Base-by-base conservation (phyloP, 805 yeast genomes). In the Myxozyma kluyveri region DNA sequence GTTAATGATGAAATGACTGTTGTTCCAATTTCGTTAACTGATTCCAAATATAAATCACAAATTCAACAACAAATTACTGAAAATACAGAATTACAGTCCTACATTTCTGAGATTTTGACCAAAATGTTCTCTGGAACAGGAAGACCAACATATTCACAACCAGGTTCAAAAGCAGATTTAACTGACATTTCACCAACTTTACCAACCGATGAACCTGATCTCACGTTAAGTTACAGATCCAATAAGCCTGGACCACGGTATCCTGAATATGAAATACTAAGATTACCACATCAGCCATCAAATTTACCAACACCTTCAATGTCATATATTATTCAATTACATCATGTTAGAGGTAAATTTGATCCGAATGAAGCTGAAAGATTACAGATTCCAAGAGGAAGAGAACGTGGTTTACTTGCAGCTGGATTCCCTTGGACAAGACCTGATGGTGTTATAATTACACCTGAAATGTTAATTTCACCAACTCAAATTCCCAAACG, bases 341-440 rank as follows among this genome's bases (percentile, higher is more conserved):
- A 78, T 38, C 81, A 89, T 0, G 72, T 79, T 0, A 73, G 96
- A 62, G 98, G 99, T 0, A 84, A 77, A 63, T 93, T 93, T 63
- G 72, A 80, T 52, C 79, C 79, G 0, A 70, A 73, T 6, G 81
- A 75, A 62, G 97, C 98, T 1, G 71, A 67, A 21, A 78, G 72
- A 40, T 69, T 89, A 19, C 89, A 90, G 0, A 79, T 91, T 6
- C 83, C 84, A 27, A 78, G 78, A 3, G 89, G 93, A 0, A 72
- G 75, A 5, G 63, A 76, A 22, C 88, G 72, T 66, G 78, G 82
- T 12, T 65, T 73, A 19, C 73, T 93, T 44, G 75, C 90, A 9
- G 71, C 71, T 4, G 93, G 93, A 1, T 62, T 75, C 31, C 40
- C 79, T 0, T 81, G 90, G 2, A 70, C 76, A 0, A 70, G 84